These are phyloP conservation scores for Cordyceps javanica DNA, from an alignment of 2,329 filamentous ascomycete genomes.

Conservation along the genomic window DNA sequence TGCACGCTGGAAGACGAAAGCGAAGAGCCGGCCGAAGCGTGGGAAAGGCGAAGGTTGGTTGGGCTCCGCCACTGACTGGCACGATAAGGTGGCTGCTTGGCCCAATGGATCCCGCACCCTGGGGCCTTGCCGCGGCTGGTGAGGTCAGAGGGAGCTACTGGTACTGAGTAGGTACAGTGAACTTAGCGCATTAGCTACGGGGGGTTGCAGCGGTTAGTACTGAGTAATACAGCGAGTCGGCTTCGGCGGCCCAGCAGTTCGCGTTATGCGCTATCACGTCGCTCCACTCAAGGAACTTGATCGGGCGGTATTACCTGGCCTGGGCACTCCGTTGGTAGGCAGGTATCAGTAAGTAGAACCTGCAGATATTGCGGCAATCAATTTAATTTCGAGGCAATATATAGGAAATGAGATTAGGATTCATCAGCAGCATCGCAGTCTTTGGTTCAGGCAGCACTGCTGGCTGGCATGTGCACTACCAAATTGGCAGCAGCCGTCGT, in stretches of 20 bases:
- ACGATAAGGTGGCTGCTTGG: not conserved
- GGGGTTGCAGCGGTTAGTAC: not conserved
- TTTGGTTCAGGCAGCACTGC: too few relatives aligned
- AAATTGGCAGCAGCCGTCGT: too few relatives aligned
- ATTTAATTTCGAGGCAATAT: too few relatives aligned
- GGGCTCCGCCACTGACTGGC: slow-evolving; percentile 6
- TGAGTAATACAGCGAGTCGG: not conserved
- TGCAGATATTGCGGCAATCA: too few relatives aligned
- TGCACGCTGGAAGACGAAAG: slow-evolving; percentile 9
- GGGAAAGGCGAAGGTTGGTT: slow-evolving; percentile 9
- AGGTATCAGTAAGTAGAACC: too few relatives aligned
- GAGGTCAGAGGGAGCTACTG: not conserved
- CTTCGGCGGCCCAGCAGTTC: not conserved
- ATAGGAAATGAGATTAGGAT: too few relatives aligned
- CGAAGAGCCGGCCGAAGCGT: slow-evolving; percentile 8
- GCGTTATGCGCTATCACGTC: not conserved
- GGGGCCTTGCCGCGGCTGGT: not conserved
- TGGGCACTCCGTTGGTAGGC: too few relatives aligned
- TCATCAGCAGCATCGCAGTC: too few relatives aligned
- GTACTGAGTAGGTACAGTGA: not conserved
- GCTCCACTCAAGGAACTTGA: not conserved
- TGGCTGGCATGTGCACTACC: too few relatives aligned
- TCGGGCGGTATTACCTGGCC: not conserved
- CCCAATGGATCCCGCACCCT: slow-evolving; percentile 6
- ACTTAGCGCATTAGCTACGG: not conserved